Evolutionary conservation across 345 rosid genomes (phyloP).

Genomic region (Raphanus sativus): DNA sequence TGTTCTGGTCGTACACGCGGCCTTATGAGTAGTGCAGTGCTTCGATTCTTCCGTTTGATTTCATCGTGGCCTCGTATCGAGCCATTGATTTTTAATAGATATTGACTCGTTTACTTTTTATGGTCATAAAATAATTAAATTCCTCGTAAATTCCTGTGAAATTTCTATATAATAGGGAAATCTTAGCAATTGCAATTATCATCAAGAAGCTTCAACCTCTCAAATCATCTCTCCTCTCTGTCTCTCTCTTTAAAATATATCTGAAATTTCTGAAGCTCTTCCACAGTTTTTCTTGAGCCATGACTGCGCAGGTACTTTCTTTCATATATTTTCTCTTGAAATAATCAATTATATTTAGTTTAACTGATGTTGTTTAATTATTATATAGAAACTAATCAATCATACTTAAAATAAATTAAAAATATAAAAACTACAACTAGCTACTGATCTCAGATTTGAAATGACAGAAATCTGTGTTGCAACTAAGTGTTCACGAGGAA

Average conservation of each 20-base stretch:
- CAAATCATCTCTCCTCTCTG: not conserved
- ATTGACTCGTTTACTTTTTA: constrained; percentile 12
- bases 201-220: constrained; percentile 21
- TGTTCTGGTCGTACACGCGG: constrained; percentile 23
- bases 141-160: not conserved
- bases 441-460: not conserved
- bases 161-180: constrained; percentile 10
- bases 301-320: constrained; percentile 21
- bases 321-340: not conserved
- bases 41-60: not conserved
- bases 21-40: not conserved
- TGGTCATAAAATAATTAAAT: not conserved
- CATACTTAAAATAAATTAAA: not conserved
- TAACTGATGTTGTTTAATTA: not conserved
- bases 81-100: not conserved
- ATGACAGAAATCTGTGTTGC: constrained; percentile 60
- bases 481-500: constrained; percentile 44
- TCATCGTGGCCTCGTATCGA: not conserved
- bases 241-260: not conserved
- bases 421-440: not conserved
- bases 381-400: not conserved
- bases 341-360: not conserved
- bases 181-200: not conserved
- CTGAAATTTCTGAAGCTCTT: constrained; percentile 11
- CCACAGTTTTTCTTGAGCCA: constrained; percentile 1